Evolutionary conservation across 257 asterid species (phyloP).

Genomic region (Primulina eburnea): DNA sequence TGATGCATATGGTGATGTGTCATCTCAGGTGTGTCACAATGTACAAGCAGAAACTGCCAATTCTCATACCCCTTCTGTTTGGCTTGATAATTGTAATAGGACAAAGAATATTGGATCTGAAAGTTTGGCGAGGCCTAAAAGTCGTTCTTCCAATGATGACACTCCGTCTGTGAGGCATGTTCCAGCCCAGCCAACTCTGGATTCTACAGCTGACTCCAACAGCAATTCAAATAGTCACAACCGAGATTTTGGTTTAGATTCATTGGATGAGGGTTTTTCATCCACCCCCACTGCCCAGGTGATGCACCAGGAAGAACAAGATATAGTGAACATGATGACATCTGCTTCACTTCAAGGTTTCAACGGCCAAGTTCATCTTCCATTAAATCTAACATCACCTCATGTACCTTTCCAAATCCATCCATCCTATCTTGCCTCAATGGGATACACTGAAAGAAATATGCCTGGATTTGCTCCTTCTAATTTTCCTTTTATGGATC

Average conservation of each 20-base stretch:
- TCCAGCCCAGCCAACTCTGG: conserved; percentile 49
- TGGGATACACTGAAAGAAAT: conserved; percentile 69
- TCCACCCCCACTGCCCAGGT: conserved; percentile 51
- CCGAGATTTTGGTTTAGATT: conserved; percentile 50
- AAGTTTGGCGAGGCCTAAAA: conserved; percentile 45
- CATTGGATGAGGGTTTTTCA: conserved; percentile 54
- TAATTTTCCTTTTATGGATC: conserved; percentile 47
- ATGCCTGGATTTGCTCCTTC: conserved; percentile 63
- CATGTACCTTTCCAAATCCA: conserved; percentile 74
- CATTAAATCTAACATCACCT: conserved; percentile 59
- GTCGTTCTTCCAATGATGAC: conserved; percentile 46
- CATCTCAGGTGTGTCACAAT: conserved; percentile 38
- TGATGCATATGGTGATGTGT: conserved; percentile 52
- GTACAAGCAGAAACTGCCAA: conserved; percentile 51
- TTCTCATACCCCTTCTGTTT: conserved; percentile 35
- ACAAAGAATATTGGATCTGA: conserved; percentile 53
- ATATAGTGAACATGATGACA: conserved; percentile 76
- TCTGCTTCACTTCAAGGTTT: conserved; percentile 78
- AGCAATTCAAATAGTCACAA: conserved; percentile 46
- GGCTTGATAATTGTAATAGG: conserved; percentile 44
- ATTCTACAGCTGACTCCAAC: conserved; percentile 46
- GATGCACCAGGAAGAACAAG: conserved; percentile 83
- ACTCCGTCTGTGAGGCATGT: conserved; percentile 36
- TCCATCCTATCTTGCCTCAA: conserved; percentile 72
- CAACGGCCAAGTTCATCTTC: conserved; percentile 61